A percentile compares a stretch with the other conserved stretches of the same genome.
phyloP scores from a whole-genome alignment of 345 rosid species.

The Isatis tinctoria region DNA sequence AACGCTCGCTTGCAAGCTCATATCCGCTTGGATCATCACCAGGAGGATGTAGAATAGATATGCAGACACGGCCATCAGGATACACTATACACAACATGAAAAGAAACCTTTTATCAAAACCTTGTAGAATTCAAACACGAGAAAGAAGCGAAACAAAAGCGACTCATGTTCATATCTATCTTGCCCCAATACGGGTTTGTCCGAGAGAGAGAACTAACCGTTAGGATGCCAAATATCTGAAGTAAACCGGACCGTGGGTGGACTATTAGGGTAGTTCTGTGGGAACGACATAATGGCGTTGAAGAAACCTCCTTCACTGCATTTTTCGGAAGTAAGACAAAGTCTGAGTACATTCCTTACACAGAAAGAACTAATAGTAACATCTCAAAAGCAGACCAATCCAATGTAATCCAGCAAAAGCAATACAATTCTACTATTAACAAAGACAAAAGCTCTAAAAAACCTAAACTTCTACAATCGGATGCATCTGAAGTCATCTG shows the following conservation, averaged over 20 bases:
- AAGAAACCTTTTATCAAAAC: not conserved
- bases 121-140: not conserved
- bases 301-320: constrained; percentile 84
- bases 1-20: constrained; percentile 52
- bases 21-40: constrained; percentile 59
- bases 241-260: constrained; percentile 47
- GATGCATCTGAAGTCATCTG: not conserved
- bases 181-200: not conserved
- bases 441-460: not conserved
- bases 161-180: not conserved
- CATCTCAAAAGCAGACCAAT: not conserved
- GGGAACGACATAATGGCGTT: constrained; percentile 81
- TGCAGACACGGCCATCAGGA: constrained; percentile 47
- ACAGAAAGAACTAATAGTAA: not conserved
- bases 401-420: not conserved
- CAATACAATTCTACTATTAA: not conserved
- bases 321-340: constrained; percentile 12
- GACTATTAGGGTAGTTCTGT: constrained; percentile 45
- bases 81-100: constrained; percentile 29
- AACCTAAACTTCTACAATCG: not conserved
- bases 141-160: not conserved
- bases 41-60: constrained; percentile 58
- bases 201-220: constrained; percentile 14
- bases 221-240: constrained; percentile 64
- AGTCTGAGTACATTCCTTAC: not conserved